Evolutionary conservation across 2,329 filamentous ascomycete genomes (phyloP).

Genomic region (Pleomassaria siparia): DNA sequence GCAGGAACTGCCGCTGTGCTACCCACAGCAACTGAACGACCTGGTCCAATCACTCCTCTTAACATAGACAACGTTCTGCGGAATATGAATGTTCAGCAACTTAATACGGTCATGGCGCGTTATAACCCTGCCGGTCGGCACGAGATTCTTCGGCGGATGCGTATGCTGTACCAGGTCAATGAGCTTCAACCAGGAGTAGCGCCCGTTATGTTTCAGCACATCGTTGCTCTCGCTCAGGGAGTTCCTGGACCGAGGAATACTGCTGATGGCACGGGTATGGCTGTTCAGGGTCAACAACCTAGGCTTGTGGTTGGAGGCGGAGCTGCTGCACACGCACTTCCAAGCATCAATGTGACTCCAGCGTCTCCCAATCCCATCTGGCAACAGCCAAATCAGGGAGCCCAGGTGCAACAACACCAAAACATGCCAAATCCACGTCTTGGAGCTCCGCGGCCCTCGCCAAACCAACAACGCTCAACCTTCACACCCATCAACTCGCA

Average conservation of each 20-base stretch:
- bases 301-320: neutral
- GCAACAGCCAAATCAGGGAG: neutral
- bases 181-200: too few relatives aligned
- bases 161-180: too few relatives aligned
- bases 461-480: neutral
- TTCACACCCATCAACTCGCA: neutral
- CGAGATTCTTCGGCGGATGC: too few relatives aligned
- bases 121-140: too few relatives aligned
- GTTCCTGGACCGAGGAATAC: neutral
- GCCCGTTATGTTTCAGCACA: too few relatives aligned
- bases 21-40: too few relatives aligned
- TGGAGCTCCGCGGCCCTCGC: neutral
- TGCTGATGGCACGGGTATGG: neutral
- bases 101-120: too few relatives aligned
- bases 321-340: neutral
- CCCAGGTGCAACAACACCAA: neutral
- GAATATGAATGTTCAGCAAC: too few relatives aligned
- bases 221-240: too few relatives aligned
- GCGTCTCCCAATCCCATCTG: neutral
- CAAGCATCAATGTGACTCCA: neutral
- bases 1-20: too few relatives aligned
- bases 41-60: neutral
- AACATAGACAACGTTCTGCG: too few relatives aligned
- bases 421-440: neutral
- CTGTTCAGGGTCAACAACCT: neutral